These are phyloP conservation scores for Cajanus cajan DNA, from an alignment of 306 rosid genomes.

Conservation along the genomic window DNA sequence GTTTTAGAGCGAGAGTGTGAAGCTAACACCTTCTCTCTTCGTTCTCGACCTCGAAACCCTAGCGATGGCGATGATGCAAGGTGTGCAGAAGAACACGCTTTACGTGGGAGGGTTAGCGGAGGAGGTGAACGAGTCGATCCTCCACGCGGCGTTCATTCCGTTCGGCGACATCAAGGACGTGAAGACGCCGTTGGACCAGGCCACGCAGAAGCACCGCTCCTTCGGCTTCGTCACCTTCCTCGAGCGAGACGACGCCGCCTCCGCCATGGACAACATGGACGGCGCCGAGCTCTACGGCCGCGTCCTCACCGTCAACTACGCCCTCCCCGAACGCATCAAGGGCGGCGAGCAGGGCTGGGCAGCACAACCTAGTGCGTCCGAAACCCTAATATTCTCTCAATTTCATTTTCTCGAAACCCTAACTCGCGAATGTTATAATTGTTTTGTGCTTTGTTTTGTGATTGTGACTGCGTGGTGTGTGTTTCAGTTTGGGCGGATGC, in stretches of 20 bases:
- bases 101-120: slow-evolving; percentile 94
- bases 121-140: slow-evolving; percentile 82
- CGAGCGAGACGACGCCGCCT: slow-evolving; percentile 83
- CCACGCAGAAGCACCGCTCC: slow-evolving; percentile 97
- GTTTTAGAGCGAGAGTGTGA: neutral
- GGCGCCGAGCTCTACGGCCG: slow-evolving; percentile 98
- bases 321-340: slow-evolving; percentile 86
- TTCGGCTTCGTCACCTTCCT: slow-evolving; percentile 95
- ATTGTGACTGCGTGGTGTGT: neutral
- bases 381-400: neutral
- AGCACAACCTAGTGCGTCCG: slow-evolving; percentile 75
- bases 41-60: neutral
- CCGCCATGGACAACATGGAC: slow-evolving; percentile 99
- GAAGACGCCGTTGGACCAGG: slow-evolving; percentile 89
- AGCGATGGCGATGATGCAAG: slow-evolving; percentile 75
- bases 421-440: neutral
- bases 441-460: neutral
- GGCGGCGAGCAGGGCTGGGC: slow-evolving; percentile 99
- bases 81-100: slow-evolving; percentile 86
- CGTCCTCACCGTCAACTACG: slow-evolving; percentile 92
- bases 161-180: slow-evolving; percentile 96
- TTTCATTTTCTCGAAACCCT: neutral
- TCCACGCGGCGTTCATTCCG: slow-evolving; percentile 86
- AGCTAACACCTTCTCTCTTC: no score
- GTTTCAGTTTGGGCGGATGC: slow-evolving; percentile 96